Conservation (phyloP, 2,329 filamentous ascomycete genomes). For the Paraphoma chrysanthemicola region DNA sequence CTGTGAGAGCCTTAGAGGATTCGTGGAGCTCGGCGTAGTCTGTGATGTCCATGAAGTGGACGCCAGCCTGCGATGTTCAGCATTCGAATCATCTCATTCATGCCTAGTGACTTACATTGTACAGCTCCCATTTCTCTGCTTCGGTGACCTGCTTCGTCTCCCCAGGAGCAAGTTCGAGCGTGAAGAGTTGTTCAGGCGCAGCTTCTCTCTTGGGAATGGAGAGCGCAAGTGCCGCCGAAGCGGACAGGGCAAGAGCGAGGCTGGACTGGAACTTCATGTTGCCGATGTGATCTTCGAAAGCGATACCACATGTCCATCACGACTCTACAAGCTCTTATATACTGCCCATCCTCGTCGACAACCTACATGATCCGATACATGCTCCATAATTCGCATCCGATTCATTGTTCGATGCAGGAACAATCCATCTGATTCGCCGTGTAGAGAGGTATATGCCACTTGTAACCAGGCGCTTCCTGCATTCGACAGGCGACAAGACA, state of each 20-base stretch:
- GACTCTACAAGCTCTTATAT: not conserved
- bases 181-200: constrained; percentile 13
- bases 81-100: not conserved
- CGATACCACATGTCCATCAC: not conserved
- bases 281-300: not conserved
- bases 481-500: constrained; percentile 20
- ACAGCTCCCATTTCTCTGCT: constrained; percentile 19
- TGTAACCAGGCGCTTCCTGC: not conserved
- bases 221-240: constrained; percentile 7
- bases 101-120: constrained; percentile 8
- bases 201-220: constrained; percentile 4
- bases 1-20: not conserved
- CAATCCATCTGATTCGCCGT: constrained; percentile 4
- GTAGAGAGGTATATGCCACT: not conserved
- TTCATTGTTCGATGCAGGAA: not conserved
- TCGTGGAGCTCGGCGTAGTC: constrained; percentile 23
- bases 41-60: constrained; percentile 35
- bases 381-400: not conserved
- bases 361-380: not conserved
- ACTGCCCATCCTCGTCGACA: not conserved
- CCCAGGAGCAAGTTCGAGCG: constrained; percentile 19
- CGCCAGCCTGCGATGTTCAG: constrained; percentile 39
- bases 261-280: constrained; percentile 13
- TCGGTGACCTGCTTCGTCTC: constrained; percentile 21
- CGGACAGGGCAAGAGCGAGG: constrained; percentile 11